Conservation (phyloP, 1,139 yeast species). For the Yamadazyma diddensiae region DNA sequence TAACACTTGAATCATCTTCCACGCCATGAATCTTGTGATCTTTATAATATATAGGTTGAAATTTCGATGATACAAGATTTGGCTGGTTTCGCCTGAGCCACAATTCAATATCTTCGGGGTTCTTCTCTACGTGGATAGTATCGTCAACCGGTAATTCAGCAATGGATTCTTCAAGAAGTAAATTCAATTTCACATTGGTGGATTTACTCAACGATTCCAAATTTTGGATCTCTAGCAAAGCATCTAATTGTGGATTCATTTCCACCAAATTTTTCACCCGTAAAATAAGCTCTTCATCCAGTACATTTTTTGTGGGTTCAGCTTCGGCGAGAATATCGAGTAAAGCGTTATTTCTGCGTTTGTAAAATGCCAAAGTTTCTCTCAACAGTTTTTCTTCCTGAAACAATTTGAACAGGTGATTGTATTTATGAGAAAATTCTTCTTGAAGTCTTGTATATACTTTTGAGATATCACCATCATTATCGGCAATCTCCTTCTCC, state of each 20-base stretch:
- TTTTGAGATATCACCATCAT: conserved; percentile 14
- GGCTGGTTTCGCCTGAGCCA: conserved; percentile 41
- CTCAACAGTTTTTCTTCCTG: conserved; percentile 33
- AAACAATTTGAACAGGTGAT: conserved; percentile 19
- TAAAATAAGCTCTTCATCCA: conserved; percentile 9
- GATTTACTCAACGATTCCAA: conserved; percentile 3
- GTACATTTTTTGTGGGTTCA: conserved; percentile 14
- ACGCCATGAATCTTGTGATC: conserved; percentile 13
- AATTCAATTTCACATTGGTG: conserved; percentile 8
- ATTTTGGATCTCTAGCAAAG: conserved; percentile 9
- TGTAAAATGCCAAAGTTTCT: conserved; percentile 31
- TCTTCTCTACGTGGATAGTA: conserved; percentile 28
- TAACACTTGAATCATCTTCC: conserved; percentile 7
- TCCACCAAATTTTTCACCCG: conserved; percentile 24
- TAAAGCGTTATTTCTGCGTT: conserved; percentile 39
- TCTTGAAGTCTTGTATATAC: conserved; percentile 13
- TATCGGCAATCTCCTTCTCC: conserved; percentile 4
- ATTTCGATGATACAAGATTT: conserved; percentile 32
- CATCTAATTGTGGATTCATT: conserved; percentile 21
- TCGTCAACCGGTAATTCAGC: conserved; percentile 43
- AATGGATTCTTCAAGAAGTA: conserved; percentile 26
- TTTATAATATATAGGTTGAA: conserved; percentile 29
- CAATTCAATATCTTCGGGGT: conserved; percentile 39
- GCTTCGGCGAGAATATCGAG: conserved; percentile 27
- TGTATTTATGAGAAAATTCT: conserved; percentile 12